A percentile compares a stretch with the other conserved stretches of the same genome.
These are phyloP conservation scores for Simplicillium aogashimaense DNA, from an alignment of 2,329 filamentous ascomycete species.

Conservation along the genomic window DNA sequence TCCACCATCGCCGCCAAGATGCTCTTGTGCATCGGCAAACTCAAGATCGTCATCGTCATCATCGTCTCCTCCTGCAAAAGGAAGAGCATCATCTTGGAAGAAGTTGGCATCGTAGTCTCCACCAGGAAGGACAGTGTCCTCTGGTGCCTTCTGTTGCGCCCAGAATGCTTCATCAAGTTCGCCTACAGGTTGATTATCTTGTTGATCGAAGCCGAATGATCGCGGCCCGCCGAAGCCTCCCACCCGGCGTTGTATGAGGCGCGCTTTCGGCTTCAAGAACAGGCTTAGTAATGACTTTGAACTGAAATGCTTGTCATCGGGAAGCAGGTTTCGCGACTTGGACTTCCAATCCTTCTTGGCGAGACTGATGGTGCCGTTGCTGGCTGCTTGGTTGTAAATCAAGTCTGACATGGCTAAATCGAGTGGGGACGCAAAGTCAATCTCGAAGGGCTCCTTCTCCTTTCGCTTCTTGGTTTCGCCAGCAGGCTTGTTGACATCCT, in stretches of 20 bases:
- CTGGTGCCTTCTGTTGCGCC: conserved; percentile 62
- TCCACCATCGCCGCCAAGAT: conserved; percentile 46
- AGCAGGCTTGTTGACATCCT: conserved; percentile 58
- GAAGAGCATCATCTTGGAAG: conserved; percentile 81
- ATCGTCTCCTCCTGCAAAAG: conserved; percentile 50
- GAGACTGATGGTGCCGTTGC: conserved; percentile 71
- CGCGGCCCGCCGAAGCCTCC: conserved; percentile 33
- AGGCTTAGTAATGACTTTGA: conserved; percentile 80
- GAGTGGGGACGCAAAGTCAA: conserved; percentile 76
- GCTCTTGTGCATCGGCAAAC: conserved; percentile 73
- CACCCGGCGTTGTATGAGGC: conserved; percentile 58
- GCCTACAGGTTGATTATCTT: conserved; percentile 49
- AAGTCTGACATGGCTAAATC: conserved; percentile 60
- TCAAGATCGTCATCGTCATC: conserved; percentile 60
- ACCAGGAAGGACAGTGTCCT: conserved; percentile 47
- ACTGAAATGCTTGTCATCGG: conserved; percentile 97
- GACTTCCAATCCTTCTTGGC: conserved; percentile 95
- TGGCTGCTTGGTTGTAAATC: conserved; percentile 72
- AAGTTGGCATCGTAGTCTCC: conserved; percentile 96
- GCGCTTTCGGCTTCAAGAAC: conserved; percentile 90
- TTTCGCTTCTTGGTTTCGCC: conserved; percentile 60
- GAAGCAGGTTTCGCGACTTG: conserved; percentile 83
- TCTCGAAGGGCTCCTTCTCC: conserved; percentile 93
- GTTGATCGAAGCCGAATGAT: conserved; percentile 29
- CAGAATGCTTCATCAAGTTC: conserved; percentile 96